Conservation (phyloP, 192 early-diverging fungal species). For the Physocladia obscura region DNA sequence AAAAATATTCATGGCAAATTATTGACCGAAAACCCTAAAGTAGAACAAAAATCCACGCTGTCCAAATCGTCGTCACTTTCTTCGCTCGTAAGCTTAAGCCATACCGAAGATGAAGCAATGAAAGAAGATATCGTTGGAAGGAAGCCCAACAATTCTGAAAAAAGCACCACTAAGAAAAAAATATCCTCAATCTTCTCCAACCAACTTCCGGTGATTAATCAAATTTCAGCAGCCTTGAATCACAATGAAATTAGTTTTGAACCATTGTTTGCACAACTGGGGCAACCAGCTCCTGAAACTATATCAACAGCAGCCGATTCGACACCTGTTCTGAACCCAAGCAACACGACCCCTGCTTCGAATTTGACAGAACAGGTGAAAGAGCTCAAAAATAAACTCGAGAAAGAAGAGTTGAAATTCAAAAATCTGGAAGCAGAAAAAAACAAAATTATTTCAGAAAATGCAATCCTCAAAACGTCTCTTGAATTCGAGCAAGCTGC, state of each 20-base stretch:
- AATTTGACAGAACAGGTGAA: neutral
- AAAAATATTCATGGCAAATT: too few relatives aligned
- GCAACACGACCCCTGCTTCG: too few relatives aligned
- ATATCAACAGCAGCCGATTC: too few relatives aligned
- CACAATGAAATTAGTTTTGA: too few relatives aligned
- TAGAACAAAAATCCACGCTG: too few relatives aligned
- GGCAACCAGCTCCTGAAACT: too few relatives aligned
- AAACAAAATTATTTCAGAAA: neutral
- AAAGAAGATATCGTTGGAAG: neutral
- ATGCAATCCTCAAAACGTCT: neutral
- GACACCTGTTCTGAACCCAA: too few relatives aligned
- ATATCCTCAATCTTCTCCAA: too few relatives aligned
- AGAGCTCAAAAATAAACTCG: neutral
- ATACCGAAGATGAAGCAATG: neutral
- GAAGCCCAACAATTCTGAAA: neutral
- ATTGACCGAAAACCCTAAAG: too few relatives aligned
- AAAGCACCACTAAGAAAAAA: neutral
- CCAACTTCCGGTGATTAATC: too few relatives aligned
- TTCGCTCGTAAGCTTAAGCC: conserved; percentile 14
- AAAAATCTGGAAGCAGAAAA: neutral
- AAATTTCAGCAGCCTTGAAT: too few relatives aligned
- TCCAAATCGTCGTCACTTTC: conserved; percentile 20
- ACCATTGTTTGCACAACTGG: too few relatives aligned
- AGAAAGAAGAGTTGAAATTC: neutral
- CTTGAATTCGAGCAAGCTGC: neutral